Percentiles rank a stretch among this genome's conserved stretches.
phyloP scores from a whole-genome alignment of 106 monocot species.

The Ottelia alismoides region DNA sequence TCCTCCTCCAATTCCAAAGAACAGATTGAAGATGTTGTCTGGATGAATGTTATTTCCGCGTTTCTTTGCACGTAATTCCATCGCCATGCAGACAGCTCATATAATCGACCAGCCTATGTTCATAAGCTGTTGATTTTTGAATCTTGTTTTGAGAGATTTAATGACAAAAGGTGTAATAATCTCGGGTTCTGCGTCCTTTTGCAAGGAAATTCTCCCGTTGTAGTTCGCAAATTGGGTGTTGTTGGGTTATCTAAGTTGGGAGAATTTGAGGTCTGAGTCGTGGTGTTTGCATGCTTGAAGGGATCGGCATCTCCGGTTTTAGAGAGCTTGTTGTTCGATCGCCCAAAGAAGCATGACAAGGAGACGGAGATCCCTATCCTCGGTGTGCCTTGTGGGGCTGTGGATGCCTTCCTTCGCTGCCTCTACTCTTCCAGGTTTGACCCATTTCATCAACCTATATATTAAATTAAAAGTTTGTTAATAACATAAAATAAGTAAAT shows the following conservation, averaged over 20 bases:
- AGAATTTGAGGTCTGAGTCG: not conserved
- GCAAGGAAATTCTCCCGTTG: too few species aligned
- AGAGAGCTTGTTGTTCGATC: slow-evolving; percentile 29
- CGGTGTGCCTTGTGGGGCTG: slow-evolving; percentile 63
- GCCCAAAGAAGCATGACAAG: slow-evolving; percentile 6
- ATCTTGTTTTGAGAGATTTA: too few species aligned
- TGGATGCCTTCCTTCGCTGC: slow-evolving; percentile 48
- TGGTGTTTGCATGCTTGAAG: too few species aligned
- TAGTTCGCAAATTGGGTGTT: too few species aligned
- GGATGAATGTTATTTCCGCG: not conserved
- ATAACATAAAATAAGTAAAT: not conserved
- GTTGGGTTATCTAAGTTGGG: too few species aligned
- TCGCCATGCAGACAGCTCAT: too few species aligned
- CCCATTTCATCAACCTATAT: not conserved
- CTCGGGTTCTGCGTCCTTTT: too few species aligned
- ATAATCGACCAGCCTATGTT: too few species aligned
- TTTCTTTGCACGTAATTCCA: not conserved
- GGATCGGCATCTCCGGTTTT: slow-evolving; percentile 68
- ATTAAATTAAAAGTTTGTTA: not conserved
- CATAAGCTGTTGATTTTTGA: not conserved
- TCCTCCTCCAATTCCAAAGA: too few species aligned
- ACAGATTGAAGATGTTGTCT: not conserved
- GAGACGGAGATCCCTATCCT: slow-evolving; percentile 23
- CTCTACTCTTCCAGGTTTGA: slow-evolving; percentile 46
- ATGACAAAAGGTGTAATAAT: too few species aligned